Evolutionary conservation across 2,329 filamentous ascomycete species (phyloP).

Genomic region (Periconia macrospinosa): DNA sequence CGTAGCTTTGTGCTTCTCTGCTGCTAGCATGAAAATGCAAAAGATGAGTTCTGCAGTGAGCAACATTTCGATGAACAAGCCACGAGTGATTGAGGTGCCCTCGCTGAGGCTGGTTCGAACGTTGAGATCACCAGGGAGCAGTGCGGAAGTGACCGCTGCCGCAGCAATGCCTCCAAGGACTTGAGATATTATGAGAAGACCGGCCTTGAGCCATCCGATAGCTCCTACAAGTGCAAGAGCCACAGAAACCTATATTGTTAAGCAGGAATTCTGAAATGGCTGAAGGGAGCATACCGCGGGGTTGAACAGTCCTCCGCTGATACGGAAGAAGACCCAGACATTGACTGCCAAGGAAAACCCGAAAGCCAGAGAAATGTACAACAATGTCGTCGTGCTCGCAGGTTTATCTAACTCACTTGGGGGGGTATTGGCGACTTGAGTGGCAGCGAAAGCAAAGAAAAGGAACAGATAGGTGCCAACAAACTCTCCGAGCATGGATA

Average conservation of each 20-base stretch:
- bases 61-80: slow-evolving; percentile 56
- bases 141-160: slow-evolving; percentile 47
- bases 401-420: slow-evolving; percentile 17
- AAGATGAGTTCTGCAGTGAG: slow-evolving; percentile 54
- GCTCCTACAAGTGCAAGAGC: slow-evolving; percentile 53
- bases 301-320: slow-evolving; percentile 45
- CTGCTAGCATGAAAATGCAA: slow-evolving; percentile 51
- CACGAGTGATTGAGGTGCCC: slow-evolving; percentile 47
- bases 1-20: slow-evolving; percentile 45
- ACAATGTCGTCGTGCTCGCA: slow-evolving; percentile 28
- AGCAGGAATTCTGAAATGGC: slow-evolving; percentile 2
- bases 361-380: slow-evolving; percentile 42
- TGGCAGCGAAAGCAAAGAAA: slow-evolving; percentile 44
- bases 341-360: slow-evolving; percentile 43
- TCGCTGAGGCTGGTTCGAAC: slow-evolving; percentile 49
- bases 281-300: slow-evolving; percentile 41
- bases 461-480: slow-evolving; percentile 45
- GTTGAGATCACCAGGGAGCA: slow-evolving; percentile 50
- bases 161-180: slow-evolving; percentile 50
- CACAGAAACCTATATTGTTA: slow-evolving; percentile 45
- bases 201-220: slow-evolving; percentile 48
- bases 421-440: slow-evolving; percentile 41
- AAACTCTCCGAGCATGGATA: slow-evolving; percentile 50
- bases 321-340: slow-evolving; percentile 46
- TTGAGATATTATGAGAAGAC: slow-evolving; percentile 49